Evolutionary conservation across 148 eudicot genomes (phyloP).

Genomic region (Diospyros kaki): DNA sequence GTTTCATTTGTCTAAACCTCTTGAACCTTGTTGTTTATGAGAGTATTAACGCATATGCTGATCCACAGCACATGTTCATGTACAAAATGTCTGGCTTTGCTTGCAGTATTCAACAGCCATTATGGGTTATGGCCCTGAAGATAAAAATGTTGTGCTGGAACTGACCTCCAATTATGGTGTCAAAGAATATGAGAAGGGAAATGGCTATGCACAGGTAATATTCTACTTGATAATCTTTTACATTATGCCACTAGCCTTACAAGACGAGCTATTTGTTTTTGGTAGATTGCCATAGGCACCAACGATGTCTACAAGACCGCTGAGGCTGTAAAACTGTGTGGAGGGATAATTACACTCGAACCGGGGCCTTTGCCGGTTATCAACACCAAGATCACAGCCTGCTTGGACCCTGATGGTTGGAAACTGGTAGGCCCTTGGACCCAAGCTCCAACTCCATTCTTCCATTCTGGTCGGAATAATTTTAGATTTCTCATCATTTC

Average conservation of each 20-base stretch:
- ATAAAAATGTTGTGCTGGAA: conserved; percentile 68
- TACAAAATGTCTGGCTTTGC: conserved; percentile 1
- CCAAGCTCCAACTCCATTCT: too few relatives aligned
- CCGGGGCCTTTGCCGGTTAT: conserved; percentile 82
- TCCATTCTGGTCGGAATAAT: too few relatives aligned
- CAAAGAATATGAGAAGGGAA: conserved; percentile 78
- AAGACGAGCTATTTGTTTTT: neutral
- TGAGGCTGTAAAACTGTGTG: conserved; percentile 49
- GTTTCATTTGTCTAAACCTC: too few relatives aligned
- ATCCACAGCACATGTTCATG: neutral
- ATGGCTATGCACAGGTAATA: conserved; percentile 78
- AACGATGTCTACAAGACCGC: conserved; percentile 79
- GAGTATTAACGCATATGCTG: too few relatives aligned
- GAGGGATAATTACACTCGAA: conserved; percentile 59
- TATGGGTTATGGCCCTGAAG: conserved; percentile 95
- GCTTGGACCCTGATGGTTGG: conserved; percentile 90
- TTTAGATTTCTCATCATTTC: too few relatives aligned
- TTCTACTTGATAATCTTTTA: neutral
- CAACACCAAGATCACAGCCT: conserved; percentile 71
- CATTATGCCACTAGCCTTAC: neutral
- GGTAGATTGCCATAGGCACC: conserved; percentile 75
- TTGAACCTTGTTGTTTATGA: too few relatives aligned
- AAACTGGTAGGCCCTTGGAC: conserved; percentile 41
- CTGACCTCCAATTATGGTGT: conserved; percentile 88
- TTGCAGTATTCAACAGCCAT: conserved; percentile 78